Base-by-base conservation (phyloP, 23 red algal species). In the Gracilaria gracilis region DNA sequence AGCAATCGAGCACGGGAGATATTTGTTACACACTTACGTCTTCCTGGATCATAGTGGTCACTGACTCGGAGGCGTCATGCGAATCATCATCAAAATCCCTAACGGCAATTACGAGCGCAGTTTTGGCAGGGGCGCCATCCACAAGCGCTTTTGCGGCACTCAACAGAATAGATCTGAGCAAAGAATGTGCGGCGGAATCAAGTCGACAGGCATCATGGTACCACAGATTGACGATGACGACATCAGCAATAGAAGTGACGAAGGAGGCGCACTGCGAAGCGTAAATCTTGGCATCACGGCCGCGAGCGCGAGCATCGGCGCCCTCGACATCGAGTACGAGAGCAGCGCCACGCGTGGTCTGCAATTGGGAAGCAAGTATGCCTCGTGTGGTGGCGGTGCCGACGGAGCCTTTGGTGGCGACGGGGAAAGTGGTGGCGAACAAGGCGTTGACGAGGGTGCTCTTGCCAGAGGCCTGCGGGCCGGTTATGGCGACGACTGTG, bases 281-380 rank as follows among this genome's bases (percentile, higher is more conserved):
- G 61, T 95, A 95, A 23, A 72, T 61, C 83, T 91, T 89, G n/a
- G 83, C 92, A 32, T 85, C 71, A 36, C 86, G 74, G 0, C 96
- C 96, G 38, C 88, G 73, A 17, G 79, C 88, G 66, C 96, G 89
- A 17, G 91, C 94, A 59, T 98, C 96, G 11, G 80, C 96, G 86
- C 96, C 96, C 74, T 98, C 96, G 36, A 98, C 93, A 39, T 98
- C 96, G 74, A 98, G 86, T 37, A 96, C 93, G 23, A 98, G 81
- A 62, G 80, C 49, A 6, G 88, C 50, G n/a, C 77, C 65, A 32
- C 48, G 82, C 21, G 78, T 34, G n/a, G 71, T 54, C 14, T 69
- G 75, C n/a, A 89, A 11, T 58, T 80, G 86, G 25, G 76, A 83
- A 20, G 71, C 66, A 37, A 81, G 66, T 39, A 98, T 83, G 36